phyloP scores from a whole-genome alignment of 148 eudicot species.

The Rhododendron kiyosumense region DNA sequence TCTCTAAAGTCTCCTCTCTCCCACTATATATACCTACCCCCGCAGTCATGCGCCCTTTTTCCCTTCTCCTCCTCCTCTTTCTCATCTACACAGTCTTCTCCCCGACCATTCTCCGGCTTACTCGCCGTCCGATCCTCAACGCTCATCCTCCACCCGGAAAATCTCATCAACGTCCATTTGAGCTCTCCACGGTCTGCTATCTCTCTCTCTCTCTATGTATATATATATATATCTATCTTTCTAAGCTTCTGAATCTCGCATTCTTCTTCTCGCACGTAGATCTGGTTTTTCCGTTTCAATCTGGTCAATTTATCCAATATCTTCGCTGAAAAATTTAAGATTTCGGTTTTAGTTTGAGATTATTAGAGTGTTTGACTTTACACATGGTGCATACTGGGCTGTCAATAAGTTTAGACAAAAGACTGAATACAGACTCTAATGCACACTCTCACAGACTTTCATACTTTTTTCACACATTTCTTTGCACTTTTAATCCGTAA shows the following conservation, averaged over 20 bases:
- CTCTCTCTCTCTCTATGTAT: neutral
- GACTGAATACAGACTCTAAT: neutral
- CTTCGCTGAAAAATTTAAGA: neutral
- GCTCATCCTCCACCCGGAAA: neutral
- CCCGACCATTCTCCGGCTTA: conserved; percentile 6
- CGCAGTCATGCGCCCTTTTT: conserved; percentile 23
- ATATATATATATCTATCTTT: neutral
- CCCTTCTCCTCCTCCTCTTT: conserved; percentile 18
- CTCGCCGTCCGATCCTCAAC: neutral
- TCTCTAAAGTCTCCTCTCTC: conserved; percentile 5
- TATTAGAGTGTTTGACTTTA: neutral
- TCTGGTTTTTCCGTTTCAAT: conserved; percentile 8
- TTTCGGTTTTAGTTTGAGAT: neutral
- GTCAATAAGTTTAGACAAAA: neutral
- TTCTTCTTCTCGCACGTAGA: conserved; percentile 7
- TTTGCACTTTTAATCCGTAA: neutral
- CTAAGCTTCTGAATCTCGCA: neutral
- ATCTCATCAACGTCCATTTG: neutral
- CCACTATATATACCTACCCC: conserved; percentile 32
- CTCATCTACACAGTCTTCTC: neutral
- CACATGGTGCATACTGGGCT: neutral
- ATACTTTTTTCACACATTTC: neutral
- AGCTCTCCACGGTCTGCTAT: conserved; percentile 2
- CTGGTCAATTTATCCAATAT: neutral
- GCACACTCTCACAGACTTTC: neutral